These are phyloP conservation scores for Phytomonas serpens DNA, from an alignment of 208 protist genomes.

Conservation along the genomic window DNA sequence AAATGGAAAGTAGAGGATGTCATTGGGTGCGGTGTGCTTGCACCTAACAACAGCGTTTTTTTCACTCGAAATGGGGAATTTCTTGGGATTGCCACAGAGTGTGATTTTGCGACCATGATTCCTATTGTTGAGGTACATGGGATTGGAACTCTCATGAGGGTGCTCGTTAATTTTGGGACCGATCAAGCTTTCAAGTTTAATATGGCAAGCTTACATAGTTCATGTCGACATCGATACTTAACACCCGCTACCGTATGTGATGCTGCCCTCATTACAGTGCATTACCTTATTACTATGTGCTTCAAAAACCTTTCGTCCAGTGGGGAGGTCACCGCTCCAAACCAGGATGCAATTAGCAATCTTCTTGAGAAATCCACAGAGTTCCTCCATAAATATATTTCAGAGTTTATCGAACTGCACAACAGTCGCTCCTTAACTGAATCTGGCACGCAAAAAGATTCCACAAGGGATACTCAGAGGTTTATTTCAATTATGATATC, in stretches of 20 bases:
- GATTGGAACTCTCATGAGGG: constrained; percentile 48
- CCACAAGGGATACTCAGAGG: constrained; percentile 10
- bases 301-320: constrained; percentile 36
- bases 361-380: constrained; percentile 54
- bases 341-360: constrained; percentile 48
- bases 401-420: constrained; percentile 33
- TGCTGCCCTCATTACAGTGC: constrained; percentile 47
- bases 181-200: constrained; percentile 79
- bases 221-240: constrained; percentile 38
- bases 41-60: constrained; percentile 71
- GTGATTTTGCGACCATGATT: constrained; percentile 36
- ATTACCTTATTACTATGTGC: constrained; percentile 75
- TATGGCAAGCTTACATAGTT: constrained; percentile 63
- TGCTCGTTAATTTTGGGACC: constrained; percentile 85
- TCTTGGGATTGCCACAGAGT: constrained; percentile 60
- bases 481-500: constrained; percentile 33
- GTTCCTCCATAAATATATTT: constrained; percentile 47
- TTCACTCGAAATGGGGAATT: constrained; percentile 85
- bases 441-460: not conserved
- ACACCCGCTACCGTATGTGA: constrained; percentile 49
- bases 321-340: constrained; percentile 17
- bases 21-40: constrained; percentile 78
- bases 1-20: constrained; percentile 71
- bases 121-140: constrained; percentile 61
- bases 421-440: not conserved